Percentiles rank a stretch among this genome's conserved stretches.
Conservation (phyloP, 805 yeast genomes). For the Dipodascopsis tothii region DNA sequence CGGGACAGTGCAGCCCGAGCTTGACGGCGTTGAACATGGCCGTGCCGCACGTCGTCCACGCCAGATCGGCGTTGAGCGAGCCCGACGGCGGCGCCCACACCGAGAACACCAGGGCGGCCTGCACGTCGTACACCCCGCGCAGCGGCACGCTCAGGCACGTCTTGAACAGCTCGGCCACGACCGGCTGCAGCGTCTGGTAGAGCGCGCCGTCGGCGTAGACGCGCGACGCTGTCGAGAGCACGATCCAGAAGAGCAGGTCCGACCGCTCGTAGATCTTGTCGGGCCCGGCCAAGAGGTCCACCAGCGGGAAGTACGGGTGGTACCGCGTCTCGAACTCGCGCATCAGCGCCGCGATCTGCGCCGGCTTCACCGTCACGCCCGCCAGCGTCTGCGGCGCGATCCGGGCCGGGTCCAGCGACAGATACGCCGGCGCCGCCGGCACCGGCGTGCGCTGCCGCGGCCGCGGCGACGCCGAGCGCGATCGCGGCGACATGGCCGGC, state of each 20-base stretch:
- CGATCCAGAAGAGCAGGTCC: constrained; percentile 90
- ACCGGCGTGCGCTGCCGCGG: too few species aligned
- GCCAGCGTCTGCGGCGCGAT: constrained; percentile 41
- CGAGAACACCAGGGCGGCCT: constrained; percentile 79
- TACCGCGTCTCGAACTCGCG: constrained; percentile 66
- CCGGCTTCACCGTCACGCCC: constrained; percentile 52
- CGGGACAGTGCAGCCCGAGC: constrained; percentile 83
- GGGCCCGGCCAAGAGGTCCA: constrained; percentile 73
- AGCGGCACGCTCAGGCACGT: constrained; percentile 30
- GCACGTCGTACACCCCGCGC: constrained; percentile 88
- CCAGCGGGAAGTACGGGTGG: constrained; percentile 81
- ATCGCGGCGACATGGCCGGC: neutral
- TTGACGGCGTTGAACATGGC: constrained; percentile 90
- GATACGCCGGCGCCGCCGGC: neutral
- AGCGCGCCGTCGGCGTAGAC: constrained; percentile 39
- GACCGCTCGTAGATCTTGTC: constrained; percentile 71
- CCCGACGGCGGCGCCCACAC: constrained; percentile 96
- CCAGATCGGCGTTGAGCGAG: constrained; percentile 87
- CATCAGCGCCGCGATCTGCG: constrained; percentile 55
- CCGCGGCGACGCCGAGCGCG: too few species aligned
- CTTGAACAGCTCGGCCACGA: constrained; percentile 12
- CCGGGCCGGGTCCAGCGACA: neutral
- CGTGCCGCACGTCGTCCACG: constrained; percentile 91
- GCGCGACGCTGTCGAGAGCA: constrained; percentile 76
- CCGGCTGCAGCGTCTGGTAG: constrained; percentile 9